Base-by-base conservation (phyloP, 352 stramenopile genomes). In the Phytopythium sindhum region DNA sequence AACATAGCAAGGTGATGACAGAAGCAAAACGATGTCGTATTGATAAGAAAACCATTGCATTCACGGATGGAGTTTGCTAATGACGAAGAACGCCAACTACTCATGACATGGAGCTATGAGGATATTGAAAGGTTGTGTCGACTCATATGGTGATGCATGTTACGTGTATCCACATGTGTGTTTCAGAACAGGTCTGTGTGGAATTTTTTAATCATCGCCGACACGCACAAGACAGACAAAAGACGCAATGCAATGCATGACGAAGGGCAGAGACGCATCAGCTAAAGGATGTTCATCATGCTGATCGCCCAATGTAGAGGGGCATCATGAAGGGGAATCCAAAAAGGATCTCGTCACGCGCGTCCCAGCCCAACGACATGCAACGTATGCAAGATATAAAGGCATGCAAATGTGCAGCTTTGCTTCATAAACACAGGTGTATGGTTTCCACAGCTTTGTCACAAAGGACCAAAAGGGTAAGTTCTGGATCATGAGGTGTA, bases 91-190 rank as follows among this genome's bases (percentile, higher is more conserved):
- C n/a, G n/a, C n/a, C n/a, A n/a, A n/a, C n/a, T n/a, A n/a, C n/a
- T n/a, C n/a, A n/a, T n/a, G n/a, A n/a, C n/a, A n/a, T n/a, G n/a
- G n/a, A n/a, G n/a, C n/a, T n/a, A n/a, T n/a, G 37, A 28, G 62
- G 4, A 10, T 39, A 10, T 39, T 39, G 33, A 39, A 41, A 56
- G 39, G 61, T 33, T 2, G 26, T 54, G 61, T 56, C 47, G 76
- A 74, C 82, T 93, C 82, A 93, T 88, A 93, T 93, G 85, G 85
- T 93, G 85, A 93, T 93, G 86, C 86, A 95, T 95, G 86, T 91
- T 91, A 79, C 58, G 55, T 37, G 69, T 84, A 80, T 95, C 86
- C 78, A 93, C 86, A 95, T 72, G 69, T 66, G 60, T 66, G 53
- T 60, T 91, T 95, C 84, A 89, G 86, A 91, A 95, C 86, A 95